A percentile compares a stretch with the other conserved stretches of the same genome.
These are phyloP conservation scores for Syzygium aqueum DNA, from an alignment of 345 rosid genomes.

Conservation along the genomic window DNA sequence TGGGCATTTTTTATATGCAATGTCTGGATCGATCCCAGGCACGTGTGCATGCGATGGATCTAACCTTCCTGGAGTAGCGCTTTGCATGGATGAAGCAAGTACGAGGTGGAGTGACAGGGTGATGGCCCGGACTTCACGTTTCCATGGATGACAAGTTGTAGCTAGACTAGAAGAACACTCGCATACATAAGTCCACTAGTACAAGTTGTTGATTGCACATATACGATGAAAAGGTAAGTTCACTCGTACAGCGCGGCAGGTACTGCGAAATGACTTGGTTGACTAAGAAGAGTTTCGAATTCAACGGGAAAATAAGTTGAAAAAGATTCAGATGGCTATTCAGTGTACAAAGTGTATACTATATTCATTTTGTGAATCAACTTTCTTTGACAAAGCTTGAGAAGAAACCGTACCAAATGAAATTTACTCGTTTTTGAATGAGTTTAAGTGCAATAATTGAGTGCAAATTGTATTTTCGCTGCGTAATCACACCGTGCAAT, in stretches of 20 bases:
- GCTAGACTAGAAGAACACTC: neutral
- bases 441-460: neutral
- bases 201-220: neutral
- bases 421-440: neutral
- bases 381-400: neutral
- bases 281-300: neutral
- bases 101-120: neutral
- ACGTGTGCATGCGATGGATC: neutral
- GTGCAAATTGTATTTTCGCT: neutral
- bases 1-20: neutral
- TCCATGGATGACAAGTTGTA: neutral
- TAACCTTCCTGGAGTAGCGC: neutral
- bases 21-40: neutral
- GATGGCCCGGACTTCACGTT: neutral
- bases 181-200: neutral
- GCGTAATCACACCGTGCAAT: neutral
- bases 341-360: neutral
- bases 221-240: neutral
- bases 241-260: neutral
- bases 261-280: neutral
- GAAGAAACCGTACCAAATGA: neutral
- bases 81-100: neutral
- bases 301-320: neutral
- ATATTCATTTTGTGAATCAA: neutral
- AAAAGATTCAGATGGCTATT: neutral